Conservation (phyloP, 768 basidiomycete genomes). For the Russula emetica region DNA sequence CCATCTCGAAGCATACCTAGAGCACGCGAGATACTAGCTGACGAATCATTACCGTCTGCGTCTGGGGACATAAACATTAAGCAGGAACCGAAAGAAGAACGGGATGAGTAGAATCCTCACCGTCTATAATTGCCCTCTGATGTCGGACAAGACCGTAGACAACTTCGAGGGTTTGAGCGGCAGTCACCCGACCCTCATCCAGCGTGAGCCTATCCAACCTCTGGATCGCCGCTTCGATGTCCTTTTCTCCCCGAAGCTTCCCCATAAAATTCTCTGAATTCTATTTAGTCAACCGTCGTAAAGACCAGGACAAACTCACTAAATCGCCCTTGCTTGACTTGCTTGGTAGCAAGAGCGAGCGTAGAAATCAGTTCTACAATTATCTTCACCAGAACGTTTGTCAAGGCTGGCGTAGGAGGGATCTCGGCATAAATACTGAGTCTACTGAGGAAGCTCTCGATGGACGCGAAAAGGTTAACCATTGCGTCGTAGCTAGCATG, state of each 20-base stretch:
- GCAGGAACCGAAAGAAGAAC: no score
- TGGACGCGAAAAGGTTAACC: no score
- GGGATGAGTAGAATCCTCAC: not conserved
- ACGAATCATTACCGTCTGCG: no score
- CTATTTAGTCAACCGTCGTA: not conserved
- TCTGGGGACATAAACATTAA: no score
- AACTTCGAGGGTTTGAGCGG: slow-evolving; percentile 4
- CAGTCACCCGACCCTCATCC: slow-evolving; percentile 3
- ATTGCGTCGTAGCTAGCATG: no score
- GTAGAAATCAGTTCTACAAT: slow-evolving; percentile 1
- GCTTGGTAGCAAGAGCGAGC: slow-evolving; percentile 2
- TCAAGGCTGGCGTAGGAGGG: no score
- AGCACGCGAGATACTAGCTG: no score
- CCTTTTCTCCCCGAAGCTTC: slow-evolving; percentile 13
- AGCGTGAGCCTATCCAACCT: slow-evolving; percentile 2
- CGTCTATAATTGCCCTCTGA: slow-evolving; percentile 1
- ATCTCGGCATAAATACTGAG: no score
- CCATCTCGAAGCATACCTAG: no score
- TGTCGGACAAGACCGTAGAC: slow-evolving; percentile 1
- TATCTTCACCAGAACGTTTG: not conserved
- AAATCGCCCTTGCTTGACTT: slow-evolving; percentile 3
- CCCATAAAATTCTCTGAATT: slow-evolving; percentile 6
- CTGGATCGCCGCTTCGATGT: not conserved
- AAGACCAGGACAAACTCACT: not conserved
- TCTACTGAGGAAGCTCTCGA: no score